phyloP scores from a whole-genome alignment of 192 early-diverging fungal species.

The Backusella liffmaniae region DNA sequence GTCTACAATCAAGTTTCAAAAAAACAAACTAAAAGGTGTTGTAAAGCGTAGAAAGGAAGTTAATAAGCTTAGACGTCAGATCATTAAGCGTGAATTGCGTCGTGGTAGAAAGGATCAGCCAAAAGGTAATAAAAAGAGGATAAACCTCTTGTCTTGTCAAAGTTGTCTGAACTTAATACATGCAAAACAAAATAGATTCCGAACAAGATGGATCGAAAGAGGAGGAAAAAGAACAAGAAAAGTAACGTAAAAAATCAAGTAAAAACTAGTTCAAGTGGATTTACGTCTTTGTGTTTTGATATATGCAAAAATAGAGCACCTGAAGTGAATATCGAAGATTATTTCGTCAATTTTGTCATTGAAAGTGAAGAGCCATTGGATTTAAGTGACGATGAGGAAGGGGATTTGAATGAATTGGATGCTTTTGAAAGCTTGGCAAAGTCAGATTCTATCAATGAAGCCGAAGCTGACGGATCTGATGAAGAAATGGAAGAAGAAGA shows the following conservation, averaged over 20 bases:
- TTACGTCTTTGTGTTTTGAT: background rate
- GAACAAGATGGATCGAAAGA: background rate
- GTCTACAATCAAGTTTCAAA: conserved; percentile 40
- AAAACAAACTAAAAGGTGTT: conserved; percentile 34
- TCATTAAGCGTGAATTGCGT: conserved; percentile 17
- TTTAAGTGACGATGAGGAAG: conserved; percentile 37
- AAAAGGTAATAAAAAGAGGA: background rate
- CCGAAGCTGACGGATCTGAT: conserved; percentile 1
- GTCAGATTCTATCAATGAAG: conserved; percentile 24
- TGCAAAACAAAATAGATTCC: background rate
- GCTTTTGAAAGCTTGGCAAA: conserved; percentile 25
- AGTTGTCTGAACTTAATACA: background rate
- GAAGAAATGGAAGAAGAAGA: conserved; percentile 21
- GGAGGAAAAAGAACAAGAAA: conserved; percentile 6
- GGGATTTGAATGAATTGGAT: conserved; percentile 22
- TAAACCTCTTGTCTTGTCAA: too few species aligned
- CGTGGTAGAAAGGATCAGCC: conserved; percentile 9
- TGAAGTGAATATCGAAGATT: conserved; percentile 12
- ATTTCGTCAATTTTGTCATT: conserved; percentile 20
- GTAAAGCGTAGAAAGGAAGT: conserved; percentile 36
- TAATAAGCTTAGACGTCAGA: conserved; percentile 27
- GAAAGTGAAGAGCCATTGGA: conserved; percentile 26
- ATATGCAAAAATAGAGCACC: background rate
- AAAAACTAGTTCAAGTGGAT: background rate
- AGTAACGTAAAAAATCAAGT: background rate